These are phyloP conservation scores for Eruca vesicaria DNA, from an alignment of 441 rosid species.

Conservation along the genomic window DNA sequence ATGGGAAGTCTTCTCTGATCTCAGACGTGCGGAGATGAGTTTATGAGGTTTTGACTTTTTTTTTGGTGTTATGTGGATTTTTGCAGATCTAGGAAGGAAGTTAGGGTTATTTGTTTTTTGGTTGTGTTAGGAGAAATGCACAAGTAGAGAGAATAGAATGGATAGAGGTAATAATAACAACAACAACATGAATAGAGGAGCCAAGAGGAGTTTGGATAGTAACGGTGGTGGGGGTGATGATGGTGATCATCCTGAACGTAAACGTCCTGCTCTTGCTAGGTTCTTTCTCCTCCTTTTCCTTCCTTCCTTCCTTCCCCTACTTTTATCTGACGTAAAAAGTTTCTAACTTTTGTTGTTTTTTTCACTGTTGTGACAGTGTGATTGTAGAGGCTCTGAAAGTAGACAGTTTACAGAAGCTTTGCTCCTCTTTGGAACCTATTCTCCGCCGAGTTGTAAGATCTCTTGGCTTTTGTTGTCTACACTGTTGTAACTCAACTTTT, in stretches of 20 bases:
- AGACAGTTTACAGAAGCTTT: slow-evolving; percentile 95
- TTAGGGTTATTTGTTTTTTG: slow-evolving; percentile 32
- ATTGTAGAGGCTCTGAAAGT: slow-evolving; percentile 97
- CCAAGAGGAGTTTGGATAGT: slow-evolving; percentile 77
- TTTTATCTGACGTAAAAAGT: background rate
- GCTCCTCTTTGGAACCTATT: slow-evolving; percentile 97
- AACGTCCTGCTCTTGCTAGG: slow-evolving; percentile 97
- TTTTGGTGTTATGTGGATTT: background rate
- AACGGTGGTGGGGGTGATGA: slow-evolving; percentile 41
- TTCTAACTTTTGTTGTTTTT: background rate
- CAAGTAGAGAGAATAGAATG: slow-evolving; percentile 58
- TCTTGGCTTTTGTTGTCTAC: background rate
- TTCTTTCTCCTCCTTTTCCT: slow-evolving; percentile 6
- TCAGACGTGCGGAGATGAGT: background rate
- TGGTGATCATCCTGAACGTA: slow-evolving; percentile 65
- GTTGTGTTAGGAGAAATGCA: slow-evolving; percentile 34
- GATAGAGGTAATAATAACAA: slow-evolving; percentile 68
- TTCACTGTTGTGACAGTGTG: slow-evolving; percentile 53
- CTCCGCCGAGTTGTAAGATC: slow-evolving; percentile 96
- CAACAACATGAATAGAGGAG: slow-evolving; percentile 85
- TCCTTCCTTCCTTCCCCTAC: background rate
- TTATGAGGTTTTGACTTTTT: background rate
- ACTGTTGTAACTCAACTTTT: background rate
- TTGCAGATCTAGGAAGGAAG: slow-evolving; percentile 53
- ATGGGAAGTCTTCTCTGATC: slow-evolving; percentile 11